Evolutionary conservation across 129 eudicot genomes (phyloP), one percentile per base, ranked within the genome.

Genomic region (Artemisia argyi): DNA sequence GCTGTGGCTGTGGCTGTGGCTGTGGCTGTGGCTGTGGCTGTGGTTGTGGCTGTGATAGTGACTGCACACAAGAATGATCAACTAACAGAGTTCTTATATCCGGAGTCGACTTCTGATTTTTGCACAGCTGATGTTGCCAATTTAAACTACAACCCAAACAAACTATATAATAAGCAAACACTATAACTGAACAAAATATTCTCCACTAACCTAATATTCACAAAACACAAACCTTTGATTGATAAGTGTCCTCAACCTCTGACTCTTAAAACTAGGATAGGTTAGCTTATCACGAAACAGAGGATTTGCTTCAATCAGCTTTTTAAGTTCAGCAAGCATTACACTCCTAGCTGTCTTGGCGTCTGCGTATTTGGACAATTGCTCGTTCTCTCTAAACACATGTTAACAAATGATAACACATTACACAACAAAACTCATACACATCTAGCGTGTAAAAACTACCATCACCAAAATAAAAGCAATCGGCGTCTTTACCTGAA

Each of bases 111-210:
- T 84, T 84, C 28, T 96, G 96, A 58, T 64, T 84, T 78, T 91
- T 88, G 79, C 96, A 91, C 19, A 82, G 89, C 76, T 83, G 91
- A 79, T 92, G 98, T 80, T 92, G 98, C 96, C 96, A 92, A 65
- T 92, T 92, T 76, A 92, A 85, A 83, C 96, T 92, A 85, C 79
- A 79, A 79, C 30, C 30, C 14, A 49, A 76, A 57, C n/a, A 30
- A 30, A 61, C 11, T 6, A 51, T 72, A 49, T 72, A 58, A 70
- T 49, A 66, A 49, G 16, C 69, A 73, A 55, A 71, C 48, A 48
- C 50, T 67, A 24, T 56, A 46, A 18, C 50, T 56, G 5, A 65
- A 47, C 62, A 11, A 11, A 22, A 39, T 49, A 59, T 39, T 39
- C 8, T 39, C 10, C 9, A 2, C 46, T 39, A 54, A 30, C 22